phyloP scores from a whole-genome alignment of 2,329 filamentous ascomycete species.

The Aspergillus latus region DNA sequence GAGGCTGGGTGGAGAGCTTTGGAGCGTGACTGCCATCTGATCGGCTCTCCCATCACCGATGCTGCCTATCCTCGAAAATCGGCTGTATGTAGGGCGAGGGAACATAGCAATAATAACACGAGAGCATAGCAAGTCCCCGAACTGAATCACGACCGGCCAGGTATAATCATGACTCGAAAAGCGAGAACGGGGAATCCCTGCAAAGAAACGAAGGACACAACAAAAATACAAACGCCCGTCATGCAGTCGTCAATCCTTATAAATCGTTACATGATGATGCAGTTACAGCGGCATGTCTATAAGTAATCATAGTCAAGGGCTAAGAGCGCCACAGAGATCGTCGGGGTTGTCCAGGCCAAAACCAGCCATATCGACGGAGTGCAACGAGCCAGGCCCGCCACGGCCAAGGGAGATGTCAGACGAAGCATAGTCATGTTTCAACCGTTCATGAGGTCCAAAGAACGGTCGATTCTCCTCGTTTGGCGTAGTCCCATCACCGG shows the following conservation, averaged over 20 bases:
- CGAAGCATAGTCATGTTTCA: slow-evolving; percentile 46
- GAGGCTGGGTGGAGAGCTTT: not conserved
- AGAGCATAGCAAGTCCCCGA: slow-evolving; percentile 27
- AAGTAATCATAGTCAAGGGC: slow-evolving; percentile 31
- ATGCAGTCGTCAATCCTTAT: slow-evolving; percentile 43
- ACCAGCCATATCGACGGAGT: slow-evolving; percentile 48
- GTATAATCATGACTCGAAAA: slow-evolving; percentile 20
- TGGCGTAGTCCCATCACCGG: slow-evolving; percentile 44
- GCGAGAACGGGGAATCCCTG: not conserved
- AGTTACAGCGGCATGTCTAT: slow-evolving; percentile 28
- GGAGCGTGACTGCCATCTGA: not conserved
- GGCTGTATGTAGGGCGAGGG: not conserved
- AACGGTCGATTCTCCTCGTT: slow-evolving; percentile 45
- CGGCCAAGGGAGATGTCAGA: slow-evolving; percentile 46
- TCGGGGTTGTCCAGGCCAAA: slow-evolving; percentile 43
- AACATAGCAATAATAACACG: not conserved
- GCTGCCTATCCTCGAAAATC: slow-evolving; percentile 5
- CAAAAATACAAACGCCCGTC: slow-evolving; percentile 37
- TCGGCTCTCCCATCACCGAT: slow-evolving; percentile 16
- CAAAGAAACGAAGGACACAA: slow-evolving; percentile 19
- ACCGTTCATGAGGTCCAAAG: slow-evolving; percentile 45
- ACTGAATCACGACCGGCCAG: slow-evolving; percentile 37
- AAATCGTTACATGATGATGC: slow-evolving; percentile 42
- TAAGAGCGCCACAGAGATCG: slow-evolving; percentile 38
- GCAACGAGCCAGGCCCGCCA: slow-evolving; percentile 44